Evolutionary conservation across 1,284 basidiomycete species (phyloP), one percentile per base, ranked within the genome.

Genomic region (Taiwanofungus camphoratus): DNA sequence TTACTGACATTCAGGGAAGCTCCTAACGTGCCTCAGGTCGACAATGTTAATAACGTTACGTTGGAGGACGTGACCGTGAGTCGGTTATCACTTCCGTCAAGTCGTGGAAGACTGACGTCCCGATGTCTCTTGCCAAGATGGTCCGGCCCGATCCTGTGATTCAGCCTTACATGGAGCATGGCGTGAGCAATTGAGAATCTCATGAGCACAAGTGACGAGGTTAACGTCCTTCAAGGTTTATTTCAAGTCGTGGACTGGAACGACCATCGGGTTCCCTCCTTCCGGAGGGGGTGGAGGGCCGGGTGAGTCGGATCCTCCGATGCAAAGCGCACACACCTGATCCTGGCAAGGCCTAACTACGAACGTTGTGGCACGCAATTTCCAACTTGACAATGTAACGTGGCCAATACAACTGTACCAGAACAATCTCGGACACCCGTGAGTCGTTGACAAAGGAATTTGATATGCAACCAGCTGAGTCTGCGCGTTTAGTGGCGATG

Each of bases 241-340:
- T 59, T 74, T 82, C 64, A 83, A 83, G 60, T 72, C 75, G 0
- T 83, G 78, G 77, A 71, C 73, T 15, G 79, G 71, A 8, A 66
- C 69, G 12, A 65, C 71, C 5, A 69, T 75, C 47, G 79, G 79
- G 2, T 61, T 56, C 13, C 79, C 80, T 5, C 81, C 80, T 1
- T 79, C 74, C 19, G 78, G 77, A 15, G 81, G 80, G 7, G 82
- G 82, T 4, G 79, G 74, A 7, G 80, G 77, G 5, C 53, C 61
- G 35, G 74, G 75, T 72, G 46, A 29, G 60, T 52, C 5, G 29
- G n/a, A 36, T 34, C 18, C 27, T 38, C 21, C 33, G 21, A 27
- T 2, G 15, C 16, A 21, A 21, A 26, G 12, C 16, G 8, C 36
- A 40, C 32, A 21, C 33, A 12, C 13, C 19, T 34, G 13, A 44